Evolutionary conservation across 768 basidiomycete species (phyloP), one percentile per base, ranked within the genome.

Genomic region (Boletus speciosus): DNA sequence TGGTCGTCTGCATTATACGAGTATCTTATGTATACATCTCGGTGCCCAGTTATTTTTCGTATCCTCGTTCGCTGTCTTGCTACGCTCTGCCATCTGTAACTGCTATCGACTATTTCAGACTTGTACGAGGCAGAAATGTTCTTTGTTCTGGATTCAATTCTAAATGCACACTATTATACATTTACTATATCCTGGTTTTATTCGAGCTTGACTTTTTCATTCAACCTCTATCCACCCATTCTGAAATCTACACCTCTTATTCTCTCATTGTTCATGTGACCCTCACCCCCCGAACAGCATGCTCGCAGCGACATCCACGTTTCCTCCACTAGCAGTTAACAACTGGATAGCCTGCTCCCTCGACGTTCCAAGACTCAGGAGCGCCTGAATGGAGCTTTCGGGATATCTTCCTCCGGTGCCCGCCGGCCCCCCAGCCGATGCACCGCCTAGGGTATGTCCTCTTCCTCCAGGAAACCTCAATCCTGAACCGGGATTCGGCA

Each of bases 271-370:
- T 47, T 25, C 29, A 14, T 14, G 10, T 25, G 14, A 12, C 21
- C 6, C 15, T 21, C 51, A 6, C 23, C 8, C n/a, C 35, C 32
- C 85, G 67, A 98, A 98, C 51, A 97, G 67, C 66, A 96, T 73
- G 34, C 91, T 93, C 10, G 90, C 94, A 10, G 95, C 95, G 23
- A 89, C 76, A 57, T 97, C 93, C 21, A 93, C 75, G 66, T 95
- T 92, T 2, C 96, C 96, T 4, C 83, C 85, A 0, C 92, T 81
- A 5, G 90, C 88, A 14, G 87, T 81, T 55, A 98, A 73, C 42
- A 84, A 77, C 42, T 80, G 79, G 16, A 94, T 82, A 2, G 96
- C 96, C 25, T 84, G 73, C 51, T 93, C 88, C 59, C 90, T 76
- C 31, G 82, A 74, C 10, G 80, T 90, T 4, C 96, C 96, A 1